phyloP scores from a whole-genome alignment of 495 filamentous ascomycete species.

The Hypoxylon fuscum region DNA sequence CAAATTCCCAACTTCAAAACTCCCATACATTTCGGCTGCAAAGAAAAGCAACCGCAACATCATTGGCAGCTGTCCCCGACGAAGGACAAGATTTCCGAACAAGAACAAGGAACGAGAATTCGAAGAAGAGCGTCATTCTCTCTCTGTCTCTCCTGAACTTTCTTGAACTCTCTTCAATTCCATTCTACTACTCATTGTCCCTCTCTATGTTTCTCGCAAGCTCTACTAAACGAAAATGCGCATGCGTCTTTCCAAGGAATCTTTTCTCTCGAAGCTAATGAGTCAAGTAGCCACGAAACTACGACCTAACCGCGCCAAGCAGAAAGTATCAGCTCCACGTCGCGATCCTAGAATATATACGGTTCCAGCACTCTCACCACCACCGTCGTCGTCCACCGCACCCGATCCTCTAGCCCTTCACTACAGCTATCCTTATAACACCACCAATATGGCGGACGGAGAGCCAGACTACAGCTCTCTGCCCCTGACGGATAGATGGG shows the following conservation, averaged over 20 bases:
- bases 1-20: neutral
- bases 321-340: neutral
- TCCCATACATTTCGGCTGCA: neutral
- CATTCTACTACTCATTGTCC: slow-evolving; percentile 14
- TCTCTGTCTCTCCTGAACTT: no score
- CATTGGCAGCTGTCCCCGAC: neutral
- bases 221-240: slow-evolving; percentile 21
- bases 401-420: no score
- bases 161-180: slow-evolving; percentile 3
- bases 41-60: neutral
- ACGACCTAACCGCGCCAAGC: slow-evolving; percentile 23
- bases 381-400: slow-evolving; percentile 1
- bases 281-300: slow-evolving; percentile 34
- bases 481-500: slow-evolving; percentile 81
- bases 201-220: slow-evolving; percentile 13
- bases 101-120: neutral
- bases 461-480: slow-evolving; percentile 88
- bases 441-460: slow-evolving; percentile 66
- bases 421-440: no score
- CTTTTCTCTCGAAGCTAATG: slow-evolving; percentile 38
- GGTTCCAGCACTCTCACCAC: neutral
- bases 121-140: neutral
- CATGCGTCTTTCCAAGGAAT: slow-evolving; percentile 15
- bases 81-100: neutral
- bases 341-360: slow-evolving; percentile 12